phyloP scores from a whole-genome alignment of 257 asterid genomes.

The Euphrasia confusa region DNA sequence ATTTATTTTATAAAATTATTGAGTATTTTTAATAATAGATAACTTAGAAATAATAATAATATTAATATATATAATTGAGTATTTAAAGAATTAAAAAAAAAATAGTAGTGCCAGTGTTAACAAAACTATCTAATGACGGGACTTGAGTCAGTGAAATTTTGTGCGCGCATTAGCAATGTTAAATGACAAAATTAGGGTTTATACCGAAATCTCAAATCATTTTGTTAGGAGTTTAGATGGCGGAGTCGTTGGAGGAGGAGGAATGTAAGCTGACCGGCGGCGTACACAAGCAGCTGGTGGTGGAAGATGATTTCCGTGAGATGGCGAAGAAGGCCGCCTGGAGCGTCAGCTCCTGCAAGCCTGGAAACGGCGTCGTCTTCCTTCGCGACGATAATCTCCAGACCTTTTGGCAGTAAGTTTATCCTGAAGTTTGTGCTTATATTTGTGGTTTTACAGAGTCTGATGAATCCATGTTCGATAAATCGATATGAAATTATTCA shows the following conservation, averaged over 20 bases:
- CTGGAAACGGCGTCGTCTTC: constrained; percentile 72
- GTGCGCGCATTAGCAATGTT: too few relatives aligned
- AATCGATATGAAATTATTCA: too few relatives aligned
- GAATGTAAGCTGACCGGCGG: constrained; percentile 84
- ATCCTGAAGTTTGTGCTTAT: too few relatives aligned
- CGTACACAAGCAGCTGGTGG: constrained; percentile 47
- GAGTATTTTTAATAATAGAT: too few relatives aligned
- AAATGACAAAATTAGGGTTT: constrained; percentile 12
- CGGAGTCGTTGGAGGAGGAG: constrained; percentile 81
- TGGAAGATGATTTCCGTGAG: constrained; percentile 75
- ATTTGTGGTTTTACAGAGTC: neutral
- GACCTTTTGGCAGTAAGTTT: constrained; percentile 88
- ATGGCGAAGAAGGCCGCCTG: constrained; percentile 94
- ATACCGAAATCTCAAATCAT: constrained; percentile 8
- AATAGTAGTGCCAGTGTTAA: too few relatives aligned
- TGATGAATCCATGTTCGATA: constrained; percentile 1
- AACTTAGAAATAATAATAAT: too few relatives aligned
- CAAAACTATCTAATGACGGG: too few relatives aligned
- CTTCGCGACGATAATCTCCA: constrained; percentile 89
- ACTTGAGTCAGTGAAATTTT: too few relatives aligned
- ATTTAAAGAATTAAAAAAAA: too few relatives aligned
- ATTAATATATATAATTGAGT: too few relatives aligned
- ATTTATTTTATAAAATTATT: too few relatives aligned
- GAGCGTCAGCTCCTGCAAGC: constrained; percentile 96
- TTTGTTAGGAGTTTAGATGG: constrained; percentile 40